These are phyloP conservation scores for Euphorbia schlechtendalii DNA, from an alignment of 441 rosid species.

Conservation along the genomic window DNA sequence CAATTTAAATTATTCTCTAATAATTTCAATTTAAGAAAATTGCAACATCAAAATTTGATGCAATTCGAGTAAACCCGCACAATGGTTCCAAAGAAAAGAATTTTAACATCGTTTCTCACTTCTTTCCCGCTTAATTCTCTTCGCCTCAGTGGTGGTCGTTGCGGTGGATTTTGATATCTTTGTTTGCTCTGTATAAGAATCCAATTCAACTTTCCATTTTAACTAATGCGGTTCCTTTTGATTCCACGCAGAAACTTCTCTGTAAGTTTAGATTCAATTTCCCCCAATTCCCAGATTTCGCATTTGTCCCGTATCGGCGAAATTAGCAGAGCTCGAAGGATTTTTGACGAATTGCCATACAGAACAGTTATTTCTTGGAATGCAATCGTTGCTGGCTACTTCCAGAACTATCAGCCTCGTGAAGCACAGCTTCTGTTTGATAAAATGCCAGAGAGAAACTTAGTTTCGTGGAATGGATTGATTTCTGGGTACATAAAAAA, in stretches of 20 bases:
- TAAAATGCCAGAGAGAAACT: slow-evolving; percentile 56
- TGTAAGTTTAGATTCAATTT: slow-evolving; percentile 14
- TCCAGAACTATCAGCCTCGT: slow-evolving; percentile 41
- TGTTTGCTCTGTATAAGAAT: neutral
- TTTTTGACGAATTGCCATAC: slow-evolving; percentile 41
- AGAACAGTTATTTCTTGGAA: slow-evolving; percentile 52
- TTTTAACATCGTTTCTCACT: neutral
- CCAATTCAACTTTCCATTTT: neutral
- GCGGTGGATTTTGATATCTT: neutral
- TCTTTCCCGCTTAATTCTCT: neutral
- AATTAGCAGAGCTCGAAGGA: slow-evolving; percentile 46
- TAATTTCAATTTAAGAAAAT: too few species aligned
- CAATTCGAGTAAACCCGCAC: too few species aligned
- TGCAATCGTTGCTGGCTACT: slow-evolving; percentile 43
- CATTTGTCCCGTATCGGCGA: slow-evolving; percentile 41
- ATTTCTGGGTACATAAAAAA: slow-evolving; percentile 60
- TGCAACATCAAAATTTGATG: too few species aligned
- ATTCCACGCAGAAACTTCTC: slow-evolving; percentile 28
- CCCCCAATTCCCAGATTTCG: slow-evolving; percentile 37
- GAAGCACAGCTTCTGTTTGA: slow-evolving; percentile 52
- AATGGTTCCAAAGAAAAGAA: too few species aligned
- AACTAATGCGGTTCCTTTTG: slow-evolving; percentile 28
- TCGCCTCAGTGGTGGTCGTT: neutral
- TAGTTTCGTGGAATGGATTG: slow-evolving; percentile 66
- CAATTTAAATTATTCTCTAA: too few species aligned